Evolutionary conservation across 257 asterid species (phyloP).

Genomic region (Solanum corneliomulleri): DNA sequence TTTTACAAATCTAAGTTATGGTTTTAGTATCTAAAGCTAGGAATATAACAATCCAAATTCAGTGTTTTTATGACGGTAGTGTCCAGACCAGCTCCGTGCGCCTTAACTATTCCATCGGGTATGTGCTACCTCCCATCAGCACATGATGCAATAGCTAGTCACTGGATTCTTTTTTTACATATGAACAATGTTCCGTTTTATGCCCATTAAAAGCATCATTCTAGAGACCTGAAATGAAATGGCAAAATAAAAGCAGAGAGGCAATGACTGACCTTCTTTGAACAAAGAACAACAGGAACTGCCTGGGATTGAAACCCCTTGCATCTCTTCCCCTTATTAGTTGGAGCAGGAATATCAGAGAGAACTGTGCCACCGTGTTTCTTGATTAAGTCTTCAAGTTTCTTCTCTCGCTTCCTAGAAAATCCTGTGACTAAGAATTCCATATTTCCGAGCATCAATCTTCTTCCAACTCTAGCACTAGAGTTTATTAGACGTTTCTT

Average conservation of each 20-base stretch:
- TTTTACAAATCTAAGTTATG: not conserved
- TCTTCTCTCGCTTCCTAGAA: conserved; percentile 50
- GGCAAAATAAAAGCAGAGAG: not conserved
- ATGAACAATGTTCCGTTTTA: not conserved
- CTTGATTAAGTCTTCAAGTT: conserved; percentile 48
- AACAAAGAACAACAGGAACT: conserved; percentile 53
- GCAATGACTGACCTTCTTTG: conserved; percentile 49
- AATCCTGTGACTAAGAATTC: conserved; percentile 76
- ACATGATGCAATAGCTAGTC: not conserved
- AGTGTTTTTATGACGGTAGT: not conserved
- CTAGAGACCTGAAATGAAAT: not conserved
- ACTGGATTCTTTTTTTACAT: not conserved
- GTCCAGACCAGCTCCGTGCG: not conserved
- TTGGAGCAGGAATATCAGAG: conserved; percentile 45
- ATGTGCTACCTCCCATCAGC: not conserved
- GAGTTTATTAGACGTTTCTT: conserved; percentile 14
- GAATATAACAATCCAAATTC: not conserved
- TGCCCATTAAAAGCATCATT: not conserved
- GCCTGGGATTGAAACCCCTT: conserved; percentile 23
- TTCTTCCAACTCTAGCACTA: conserved; percentile 24
- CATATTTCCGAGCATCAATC: conserved; percentile 51
- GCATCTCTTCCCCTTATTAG: conserved; percentile 37
- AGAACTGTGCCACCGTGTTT: conserved; percentile 59
- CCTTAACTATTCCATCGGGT: not conserved
- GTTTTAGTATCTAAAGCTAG: not conserved